A percentile compares a stretch with the other conserved stretches of the same genome.
phyloP scores from a whole-genome alignment of 2,329 filamentous ascomycete genomes.

The Scedosporium dehoogii region DNA sequence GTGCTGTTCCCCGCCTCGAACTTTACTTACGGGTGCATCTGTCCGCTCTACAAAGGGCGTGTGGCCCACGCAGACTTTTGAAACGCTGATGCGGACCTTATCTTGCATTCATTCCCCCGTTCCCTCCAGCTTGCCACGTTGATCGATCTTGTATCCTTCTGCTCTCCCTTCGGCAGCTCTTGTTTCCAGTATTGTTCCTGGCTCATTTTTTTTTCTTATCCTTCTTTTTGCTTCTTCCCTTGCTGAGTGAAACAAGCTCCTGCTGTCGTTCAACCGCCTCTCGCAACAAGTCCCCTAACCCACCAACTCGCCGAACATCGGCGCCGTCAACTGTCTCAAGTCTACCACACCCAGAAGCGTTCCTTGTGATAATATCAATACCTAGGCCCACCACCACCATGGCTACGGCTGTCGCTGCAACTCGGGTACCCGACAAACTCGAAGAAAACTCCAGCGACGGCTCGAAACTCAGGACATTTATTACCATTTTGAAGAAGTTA shows the following conservation, averaged over 20 bases:
- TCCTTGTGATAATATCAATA: neutral
- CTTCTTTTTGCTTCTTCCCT: no score
- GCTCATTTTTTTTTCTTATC: no score
- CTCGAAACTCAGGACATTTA: slow-evolving; percentile 81
- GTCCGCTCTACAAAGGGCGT: no score
- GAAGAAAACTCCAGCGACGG: slow-evolving; percentile 58
- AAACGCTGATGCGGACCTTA: neutral
- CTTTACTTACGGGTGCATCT: no score
- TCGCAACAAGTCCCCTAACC: neutral
- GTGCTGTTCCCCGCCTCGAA: no score
- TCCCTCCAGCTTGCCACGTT: neutral
- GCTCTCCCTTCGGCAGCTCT: neutral
- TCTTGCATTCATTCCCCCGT: neutral
- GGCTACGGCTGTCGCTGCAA: neutral
- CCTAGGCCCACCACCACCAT: neutral
- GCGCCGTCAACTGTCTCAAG: neutral
- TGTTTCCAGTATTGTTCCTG: neutral
- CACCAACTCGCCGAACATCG: neutral
- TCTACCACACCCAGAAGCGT: neutral
- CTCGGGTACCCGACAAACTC: slow-evolving; percentile 9
- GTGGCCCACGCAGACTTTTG: neutral
- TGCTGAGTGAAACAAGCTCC: no score
- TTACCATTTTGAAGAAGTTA: slow-evolving; percentile 81
- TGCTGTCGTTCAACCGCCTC: neutral
- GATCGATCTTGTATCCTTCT: neutral